These are phyloP conservation scores for Cyclotella sp. DNA, from an alignment of 108 stramenopile species.

Conservation along the genomic window DNA sequence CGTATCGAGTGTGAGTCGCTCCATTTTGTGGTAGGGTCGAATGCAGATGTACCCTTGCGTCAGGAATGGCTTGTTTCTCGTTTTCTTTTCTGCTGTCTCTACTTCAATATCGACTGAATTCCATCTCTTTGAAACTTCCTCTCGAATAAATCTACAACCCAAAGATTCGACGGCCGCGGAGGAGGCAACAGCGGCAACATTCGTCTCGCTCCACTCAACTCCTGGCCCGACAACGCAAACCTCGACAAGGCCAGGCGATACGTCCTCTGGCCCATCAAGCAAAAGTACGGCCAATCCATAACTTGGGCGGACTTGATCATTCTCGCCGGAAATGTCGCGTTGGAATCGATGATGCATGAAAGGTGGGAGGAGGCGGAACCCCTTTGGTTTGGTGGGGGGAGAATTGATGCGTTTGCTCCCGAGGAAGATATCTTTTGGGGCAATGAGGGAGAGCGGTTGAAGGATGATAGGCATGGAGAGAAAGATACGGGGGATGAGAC, in stretches of 20 bases:
- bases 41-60: no score
- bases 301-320: constrained; percentile 86
- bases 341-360: constrained; percentile 65
- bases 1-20: constrained; percentile 57
- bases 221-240: constrained; percentile 87
- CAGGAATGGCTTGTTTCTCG: background rate
- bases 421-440: constrained; percentile 85
- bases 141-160: background rate
- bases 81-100: background rate
- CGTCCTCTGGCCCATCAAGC: constrained; percentile 80
- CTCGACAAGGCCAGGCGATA: constrained; percentile 71
- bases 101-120: background rate
- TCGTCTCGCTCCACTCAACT: constrained; percentile 76
- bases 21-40: no score
- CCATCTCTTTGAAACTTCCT: background rate
- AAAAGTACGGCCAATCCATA: constrained; percentile 66
- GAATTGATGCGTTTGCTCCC: constrained; percentile 69
- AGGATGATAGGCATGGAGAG: constrained; percentile 55
- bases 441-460: constrained; percentile 68
- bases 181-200: constrained; percentile 69
- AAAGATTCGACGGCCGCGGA: constrained; percentile 71
- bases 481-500: constrained; percentile 16
- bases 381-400: constrained; percentile 73
- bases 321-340: constrained; percentile 80
- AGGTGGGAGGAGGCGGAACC: constrained; percentile 56